These are phyloP conservation scores for Brassica juncea DNA, from an alignment of 345 rosid species.

Conservation along the genomic window DNA sequence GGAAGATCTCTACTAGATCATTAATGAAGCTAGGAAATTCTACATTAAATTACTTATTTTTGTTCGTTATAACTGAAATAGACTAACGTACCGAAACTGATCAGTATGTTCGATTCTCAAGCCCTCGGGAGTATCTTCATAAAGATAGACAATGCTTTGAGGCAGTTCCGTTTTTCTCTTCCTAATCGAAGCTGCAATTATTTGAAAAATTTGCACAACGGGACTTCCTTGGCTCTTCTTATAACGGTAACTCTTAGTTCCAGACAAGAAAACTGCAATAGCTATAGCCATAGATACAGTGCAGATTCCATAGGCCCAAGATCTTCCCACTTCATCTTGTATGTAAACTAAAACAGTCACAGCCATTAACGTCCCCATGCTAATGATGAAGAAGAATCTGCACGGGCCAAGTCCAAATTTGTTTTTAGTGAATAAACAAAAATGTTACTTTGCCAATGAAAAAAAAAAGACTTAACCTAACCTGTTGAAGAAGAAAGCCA, in stretches of 20 bases:
- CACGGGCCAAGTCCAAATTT: not conserved
- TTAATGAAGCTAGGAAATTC: not conserved
- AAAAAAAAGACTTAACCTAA: not conserved
- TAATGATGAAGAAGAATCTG: constrained; percentile 61
- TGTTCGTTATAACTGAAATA: not conserved
- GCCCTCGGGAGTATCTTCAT: constrained; percentile 52
- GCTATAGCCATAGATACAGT: constrained; percentile 63
- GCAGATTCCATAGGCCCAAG: constrained; percentile 68
- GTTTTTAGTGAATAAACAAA: not conserved
- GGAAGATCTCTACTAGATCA: not conserved
- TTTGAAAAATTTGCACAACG: constrained; percentile 73
- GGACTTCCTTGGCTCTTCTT: constrained; percentile 82
- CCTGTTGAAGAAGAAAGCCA: constrained; percentile 65
- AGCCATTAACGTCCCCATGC: constrained; percentile 62
- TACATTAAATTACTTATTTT: not conserved
- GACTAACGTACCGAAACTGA: constrained; percentile 56
- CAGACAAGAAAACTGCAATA: constrained; percentile 55
- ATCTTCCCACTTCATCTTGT: constrained; percentile 61
- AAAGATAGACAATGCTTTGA: constrained; percentile 47
- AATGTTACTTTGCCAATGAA: not conserved
- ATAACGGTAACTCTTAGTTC: constrained; percentile 64
- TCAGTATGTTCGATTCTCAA: constrained; percentile 59
- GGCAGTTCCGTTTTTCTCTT: constrained; percentile 59
- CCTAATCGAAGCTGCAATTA: constrained; percentile 58
- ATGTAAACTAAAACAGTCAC: constrained; percentile 63